Conservation (phyloP, 768 basidiomycete species). For the Dacryopinax spathularia region DNA sequence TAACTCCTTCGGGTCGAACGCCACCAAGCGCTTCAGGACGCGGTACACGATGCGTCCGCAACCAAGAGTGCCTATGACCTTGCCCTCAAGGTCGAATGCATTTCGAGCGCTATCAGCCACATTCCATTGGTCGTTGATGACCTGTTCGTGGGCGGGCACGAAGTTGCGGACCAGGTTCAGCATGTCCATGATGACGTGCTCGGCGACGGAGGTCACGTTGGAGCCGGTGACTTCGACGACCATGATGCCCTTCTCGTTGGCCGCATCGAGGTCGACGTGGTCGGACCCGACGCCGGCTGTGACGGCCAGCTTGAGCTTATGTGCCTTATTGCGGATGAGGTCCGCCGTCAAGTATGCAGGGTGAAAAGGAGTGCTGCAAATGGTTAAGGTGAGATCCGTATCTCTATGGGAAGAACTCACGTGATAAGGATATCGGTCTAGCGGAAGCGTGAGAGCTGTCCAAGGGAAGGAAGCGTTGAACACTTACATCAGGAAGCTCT, state of each 20-base stretch:
- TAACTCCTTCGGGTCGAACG: slow-evolving; percentile 82
- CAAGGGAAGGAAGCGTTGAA: neutral
- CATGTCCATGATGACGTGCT: slow-evolving; percentile 84
- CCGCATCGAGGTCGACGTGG: slow-evolving; percentile 79
- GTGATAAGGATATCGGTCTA: neutral
- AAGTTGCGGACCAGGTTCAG: slow-evolving; percentile 84
- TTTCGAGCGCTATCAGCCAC: slow-evolving; percentile 70
- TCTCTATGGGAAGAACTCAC: neutral
- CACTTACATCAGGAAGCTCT: slow-evolving; percentile 58
- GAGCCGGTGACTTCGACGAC: slow-evolving; percentile 80
- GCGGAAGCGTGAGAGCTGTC: slow-evolving; percentile 4
- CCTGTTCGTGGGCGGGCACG: slow-evolving; percentile 78
- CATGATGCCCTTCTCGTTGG: slow-evolving; percentile 63
- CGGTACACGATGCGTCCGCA: slow-evolving; percentile 38
- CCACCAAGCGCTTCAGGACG: slow-evolving; percentile 44
- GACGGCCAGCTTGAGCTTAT: slow-evolving; percentile 77
- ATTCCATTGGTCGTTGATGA: slow-evolving; percentile 73
- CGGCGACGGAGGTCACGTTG: slow-evolving; percentile 82
- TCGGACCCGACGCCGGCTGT: slow-evolving; percentile 88
- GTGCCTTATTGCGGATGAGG: slow-evolving; percentile 59
- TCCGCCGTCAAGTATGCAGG: slow-evolving; percentile 70
- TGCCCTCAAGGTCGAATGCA: slow-evolving; percentile 79
- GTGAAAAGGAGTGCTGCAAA: slow-evolving; percentile 69
- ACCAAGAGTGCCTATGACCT: slow-evolving; percentile 84
- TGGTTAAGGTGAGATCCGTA: slow-evolving; percentile 11